Evolutionary conservation across 2,329 filamentous ascomycete species (phyloP).

Genomic region (Pleoardoris graminearum): DNA sequence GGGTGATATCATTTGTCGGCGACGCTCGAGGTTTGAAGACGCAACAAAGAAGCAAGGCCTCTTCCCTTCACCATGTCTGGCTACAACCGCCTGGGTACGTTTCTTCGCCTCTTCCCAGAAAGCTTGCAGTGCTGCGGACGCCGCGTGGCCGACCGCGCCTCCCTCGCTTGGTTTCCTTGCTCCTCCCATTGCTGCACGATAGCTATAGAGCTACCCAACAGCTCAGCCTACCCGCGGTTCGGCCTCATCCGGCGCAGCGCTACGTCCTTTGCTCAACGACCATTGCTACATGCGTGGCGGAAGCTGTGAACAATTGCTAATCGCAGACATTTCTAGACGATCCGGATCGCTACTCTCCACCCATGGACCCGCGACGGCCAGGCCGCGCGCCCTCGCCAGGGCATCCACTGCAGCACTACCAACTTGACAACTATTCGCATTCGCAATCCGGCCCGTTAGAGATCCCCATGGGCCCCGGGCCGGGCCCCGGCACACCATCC

Average conservation of each 20-base stretch:
- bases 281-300: too few species aligned
- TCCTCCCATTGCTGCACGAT: slow-evolving; percentile 14
- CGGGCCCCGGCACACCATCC: slow-evolving; percentile 60
- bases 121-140: slow-evolving; percentile 14
- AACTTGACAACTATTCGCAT: slow-evolving; percentile 77
- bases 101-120: slow-evolving; percentile 6
- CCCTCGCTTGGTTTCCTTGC: slow-evolving; percentile 7
- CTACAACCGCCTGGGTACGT: slow-evolving; percentile 45
- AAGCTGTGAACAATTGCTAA: slow-evolving; percentile 14
- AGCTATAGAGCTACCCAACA: slow-evolving; percentile 4
- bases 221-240: slow-evolving; percentile 3
- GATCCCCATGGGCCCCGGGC: slow-evolving; percentile 67
- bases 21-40: slow-evolving; percentile 22
- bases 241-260: neutral
- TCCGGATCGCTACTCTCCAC: slow-evolving; percentile 28
- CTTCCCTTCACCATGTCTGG: slow-evolving; percentile 31
- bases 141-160: slow-evolving; percentile 8
- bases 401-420: slow-evolving; percentile 75
- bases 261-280: slow-evolving; percentile 7
- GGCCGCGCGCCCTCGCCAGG: slow-evolving; percentile 72
- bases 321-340: slow-evolving; percentile 27
- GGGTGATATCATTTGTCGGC: slow-evolving; percentile 19
- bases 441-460: slow-evolving; percentile 61
- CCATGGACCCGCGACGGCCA: slow-evolving; percentile 58
- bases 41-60: slow-evolving; percentile 20